Evolutionary conservation across 495 filamentous ascomycete genomes (phyloP).

Genomic region (Aspergillus carlsbadensis): DNA sequence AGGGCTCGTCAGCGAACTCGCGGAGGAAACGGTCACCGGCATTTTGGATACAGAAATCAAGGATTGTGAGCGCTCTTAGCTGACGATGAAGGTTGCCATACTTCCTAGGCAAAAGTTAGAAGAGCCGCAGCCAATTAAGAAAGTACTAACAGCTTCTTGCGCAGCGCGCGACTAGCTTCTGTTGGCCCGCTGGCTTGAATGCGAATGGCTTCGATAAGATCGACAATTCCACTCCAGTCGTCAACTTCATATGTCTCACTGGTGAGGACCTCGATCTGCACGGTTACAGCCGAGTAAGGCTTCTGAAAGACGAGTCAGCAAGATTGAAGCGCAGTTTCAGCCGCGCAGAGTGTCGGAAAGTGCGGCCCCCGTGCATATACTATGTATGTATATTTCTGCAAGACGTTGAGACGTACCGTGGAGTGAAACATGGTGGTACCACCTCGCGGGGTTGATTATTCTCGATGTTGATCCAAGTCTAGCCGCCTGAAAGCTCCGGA

Average conservation of each 20-base stretch:
- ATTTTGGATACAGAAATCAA: slow-evolving; percentile 95
- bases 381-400: neutral
- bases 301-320: slow-evolving; percentile 50
- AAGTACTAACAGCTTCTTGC: slow-evolving; percentile 83
- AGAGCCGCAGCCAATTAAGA: neutral
- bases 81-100: slow-evolving; percentile 93
- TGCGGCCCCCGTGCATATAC: neutral
- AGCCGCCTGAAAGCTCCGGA: neutral
- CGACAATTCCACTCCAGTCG: slow-evolving; percentile 86
- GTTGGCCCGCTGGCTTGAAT: slow-evolving; percentile 84
- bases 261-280: slow-evolving; percentile 88
- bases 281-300: slow-evolving; percentile 90
- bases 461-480: neutral
- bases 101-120: slow-evolving; percentile 55
- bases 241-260: slow-evolving; percentile 87
- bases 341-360: neutral
- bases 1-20: slow-evolving; percentile 83
- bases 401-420: slow-evolving; percentile 26
- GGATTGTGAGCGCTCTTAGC: slow-evolving; percentile 81
- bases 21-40: slow-evolving; percentile 86
- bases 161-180: slow-evolving; percentile 87
- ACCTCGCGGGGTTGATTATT: neutral
- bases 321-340: neutral
- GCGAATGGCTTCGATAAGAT: slow-evolving; percentile 89
- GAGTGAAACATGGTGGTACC: slow-evolving; percentile 40